These are phyloP conservation scores for Monascus ruber DNA, from an alignment of 2,329 filamentous ascomycete genomes.

Conservation along the genomic window DNA sequence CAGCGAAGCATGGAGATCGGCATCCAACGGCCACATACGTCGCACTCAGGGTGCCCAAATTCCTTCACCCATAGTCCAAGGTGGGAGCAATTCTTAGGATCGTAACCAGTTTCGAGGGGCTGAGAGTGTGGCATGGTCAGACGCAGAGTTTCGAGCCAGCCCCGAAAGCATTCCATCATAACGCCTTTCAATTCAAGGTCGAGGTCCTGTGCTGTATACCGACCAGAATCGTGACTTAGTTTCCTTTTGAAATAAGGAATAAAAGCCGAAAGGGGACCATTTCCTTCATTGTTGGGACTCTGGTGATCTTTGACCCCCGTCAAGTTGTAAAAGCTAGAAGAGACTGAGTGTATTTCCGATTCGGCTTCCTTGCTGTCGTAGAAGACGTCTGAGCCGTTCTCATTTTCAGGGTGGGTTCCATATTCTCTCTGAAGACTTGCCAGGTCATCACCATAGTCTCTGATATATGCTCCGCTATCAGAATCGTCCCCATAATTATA, in stretches of 20 bases:
- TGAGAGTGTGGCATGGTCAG: conserved; percentile 7
- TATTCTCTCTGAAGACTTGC: too few relatives aligned
- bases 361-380: neutral
- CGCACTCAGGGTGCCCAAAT: conserved; percentile 11
- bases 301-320: neutral
- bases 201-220: conserved; percentile 16
- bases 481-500: neutral
- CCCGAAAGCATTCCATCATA: conserved; percentile 15
- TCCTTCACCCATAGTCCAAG: conserved; percentile 17
- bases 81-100: conserved; percentile 11
- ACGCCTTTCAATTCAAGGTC: conserved; percentile 15
- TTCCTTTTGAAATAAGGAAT: conserved; percentile 15
- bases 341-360: neutral
- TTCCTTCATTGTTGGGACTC: neutral
- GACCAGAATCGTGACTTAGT: conserved; percentile 9
- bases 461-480: too few relatives aligned
- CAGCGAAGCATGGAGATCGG: conserved; percentile 20
- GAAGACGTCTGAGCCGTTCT: neutral
- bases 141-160: conserved; percentile 14
- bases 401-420: neutral
- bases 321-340: too few relatives aligned
- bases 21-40: conserved; percentile 15
- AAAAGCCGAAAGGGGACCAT: conserved; percentile 4
- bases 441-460: too few relatives aligned
- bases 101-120: neutral